Evolutionary conservation across 768 basidiomycete genomes (phyloP).

Genomic region (Pisolithus microcarpus): DNA sequence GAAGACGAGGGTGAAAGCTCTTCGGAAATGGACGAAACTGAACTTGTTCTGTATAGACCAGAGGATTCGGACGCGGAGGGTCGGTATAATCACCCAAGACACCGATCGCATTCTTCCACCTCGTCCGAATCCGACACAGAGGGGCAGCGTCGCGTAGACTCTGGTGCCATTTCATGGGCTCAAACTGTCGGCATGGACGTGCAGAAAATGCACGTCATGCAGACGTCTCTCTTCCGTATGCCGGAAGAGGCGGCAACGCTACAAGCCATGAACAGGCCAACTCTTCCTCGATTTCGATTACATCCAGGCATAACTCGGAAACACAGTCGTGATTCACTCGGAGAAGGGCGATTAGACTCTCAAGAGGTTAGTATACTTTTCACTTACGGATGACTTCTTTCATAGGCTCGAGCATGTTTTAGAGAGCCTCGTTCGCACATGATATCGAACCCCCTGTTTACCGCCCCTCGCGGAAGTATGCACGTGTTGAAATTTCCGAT

Average conservation of each 20-base stretch:
- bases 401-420: conserved; percentile 3
- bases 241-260: conserved; percentile 67
- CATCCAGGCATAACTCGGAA: conserved; percentile 47
- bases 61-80: conserved; percentile 52
- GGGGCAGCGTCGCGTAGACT: conserved; percentile 28
- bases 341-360: conserved; percentile 57
- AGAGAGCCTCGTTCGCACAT: conserved; percentile 79
- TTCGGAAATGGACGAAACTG: conserved; percentile 49
- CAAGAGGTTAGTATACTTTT: conserved; percentile 44
- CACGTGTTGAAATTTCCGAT: conserved; percentile 60
- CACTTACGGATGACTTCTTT: neutral
- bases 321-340: conserved; percentile 74
- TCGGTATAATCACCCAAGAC: conserved; percentile 36
- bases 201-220: conserved; percentile 91
- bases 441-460: conserved; percentile 60
- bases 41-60: conserved; percentile 26
- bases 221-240: conserved; percentile 75
- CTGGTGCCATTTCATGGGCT: conserved; percentile 62
- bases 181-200: conserved; percentile 71
- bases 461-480: conserved; percentile 74
- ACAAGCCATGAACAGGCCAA: conserved; percentile 42
- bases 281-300: conserved; percentile 29
- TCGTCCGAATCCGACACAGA: conserved; percentile 18
- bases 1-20: conserved; percentile 32
- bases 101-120: conserved; percentile 28